A percentile compares a stretch with the other conserved stretches of the same genome.
These are phyloP conservation scores for Erythrophleum fordii DNA, from an alignment of 306 rosid genomes.

Conservation along the genomic window DNA sequence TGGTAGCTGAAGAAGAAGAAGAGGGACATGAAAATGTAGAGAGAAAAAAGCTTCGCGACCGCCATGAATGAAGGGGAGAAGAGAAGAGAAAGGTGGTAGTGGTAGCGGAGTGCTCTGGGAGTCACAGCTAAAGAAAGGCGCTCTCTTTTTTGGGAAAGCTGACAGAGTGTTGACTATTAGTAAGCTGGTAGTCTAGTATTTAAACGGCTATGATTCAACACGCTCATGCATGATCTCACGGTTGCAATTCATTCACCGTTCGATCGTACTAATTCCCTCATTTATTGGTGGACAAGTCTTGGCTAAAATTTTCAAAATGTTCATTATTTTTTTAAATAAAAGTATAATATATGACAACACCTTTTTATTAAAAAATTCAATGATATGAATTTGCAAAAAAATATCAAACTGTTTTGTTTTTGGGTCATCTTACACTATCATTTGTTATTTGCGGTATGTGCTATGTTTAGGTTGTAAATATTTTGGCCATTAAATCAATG, in stretches of 20 bases:
- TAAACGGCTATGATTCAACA: constrained; percentile 49
- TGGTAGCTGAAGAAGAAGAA: background rate
- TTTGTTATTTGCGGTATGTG: too few species aligned
- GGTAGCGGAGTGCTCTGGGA: constrained; percentile 34
- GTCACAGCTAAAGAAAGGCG: constrained; percentile 49
- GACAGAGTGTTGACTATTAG: constrained; percentile 73
- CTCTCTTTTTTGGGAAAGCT: constrained; percentile 65
- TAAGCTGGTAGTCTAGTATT: constrained; percentile 28
- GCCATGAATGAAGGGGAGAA: constrained; percentile 57
- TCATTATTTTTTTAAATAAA: background rate
- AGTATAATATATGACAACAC: background rate
- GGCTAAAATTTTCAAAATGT: background rate
- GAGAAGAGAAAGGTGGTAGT: constrained; percentile 20
- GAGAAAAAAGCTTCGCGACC: constrained; percentile 43
- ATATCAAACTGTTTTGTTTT: too few species aligned
- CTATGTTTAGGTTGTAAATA: too few species aligned
- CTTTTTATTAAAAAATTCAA: background rate
- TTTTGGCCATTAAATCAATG: too few species aligned
- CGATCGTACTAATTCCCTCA: background rate
- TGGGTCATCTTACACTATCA: too few species aligned
- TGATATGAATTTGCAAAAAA: too few species aligned
- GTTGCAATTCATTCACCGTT: background rate
- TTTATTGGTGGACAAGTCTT: too few species aligned
- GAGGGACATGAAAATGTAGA: constrained; percentile 49
- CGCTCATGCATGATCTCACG: background rate